Percentiles rank a stretch among this genome's conserved stretches.
These are phyloP conservation scores for Globisporangium orthogonon DNA, from an alignment of 352 stramenopile species.

Conservation along the genomic window DNA sequence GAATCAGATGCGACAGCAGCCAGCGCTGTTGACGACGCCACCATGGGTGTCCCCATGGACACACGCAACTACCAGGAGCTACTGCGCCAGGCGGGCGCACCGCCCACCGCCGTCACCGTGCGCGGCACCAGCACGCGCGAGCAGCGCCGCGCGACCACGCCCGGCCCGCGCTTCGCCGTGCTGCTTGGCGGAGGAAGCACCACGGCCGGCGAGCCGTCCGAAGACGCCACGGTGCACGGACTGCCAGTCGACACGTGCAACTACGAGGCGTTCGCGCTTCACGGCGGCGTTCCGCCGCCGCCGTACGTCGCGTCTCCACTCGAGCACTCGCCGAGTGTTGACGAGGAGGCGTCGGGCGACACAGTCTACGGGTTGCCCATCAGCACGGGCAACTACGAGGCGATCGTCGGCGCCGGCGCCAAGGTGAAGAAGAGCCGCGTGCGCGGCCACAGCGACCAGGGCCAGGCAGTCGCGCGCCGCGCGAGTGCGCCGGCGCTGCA, in stretches of 20 bases:
- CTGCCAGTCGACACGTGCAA: constrained; percentile 30
- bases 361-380: constrained; percentile 43
- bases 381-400: constrained; percentile 41
- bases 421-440: constrained; percentile 22
- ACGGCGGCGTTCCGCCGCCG: background rate
- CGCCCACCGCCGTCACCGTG: constrained; percentile 12
- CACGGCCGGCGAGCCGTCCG: background rate
- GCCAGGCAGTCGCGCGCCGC: constrained; percentile 12
- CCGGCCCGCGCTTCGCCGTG: constrained; percentile 5
- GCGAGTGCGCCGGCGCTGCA: constrained; percentile 31
- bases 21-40: constrained; percentile 1
- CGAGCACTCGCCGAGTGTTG: constrained; percentile 1
- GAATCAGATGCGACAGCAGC: no score
- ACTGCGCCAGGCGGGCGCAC: constrained; percentile 21
- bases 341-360: constrained; percentile 24
- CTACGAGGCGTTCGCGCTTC: constrained; percentile 13
- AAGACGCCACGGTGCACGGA: constrained; percentile 9
- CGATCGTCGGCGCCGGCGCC: constrained; percentile 21
- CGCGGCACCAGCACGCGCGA: constrained; percentile 3
- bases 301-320: constrained; percentile 4
- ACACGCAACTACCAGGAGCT: constrained; percentile 60
- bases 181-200: constrained; percentile 1
- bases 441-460: constrained; percentile 57
- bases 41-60: constrained; percentile 46
- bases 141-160: background rate